phyloP scores from a whole-genome alignment of 805 yeast genomes.

The Clavispora carvajalis region DNA sequence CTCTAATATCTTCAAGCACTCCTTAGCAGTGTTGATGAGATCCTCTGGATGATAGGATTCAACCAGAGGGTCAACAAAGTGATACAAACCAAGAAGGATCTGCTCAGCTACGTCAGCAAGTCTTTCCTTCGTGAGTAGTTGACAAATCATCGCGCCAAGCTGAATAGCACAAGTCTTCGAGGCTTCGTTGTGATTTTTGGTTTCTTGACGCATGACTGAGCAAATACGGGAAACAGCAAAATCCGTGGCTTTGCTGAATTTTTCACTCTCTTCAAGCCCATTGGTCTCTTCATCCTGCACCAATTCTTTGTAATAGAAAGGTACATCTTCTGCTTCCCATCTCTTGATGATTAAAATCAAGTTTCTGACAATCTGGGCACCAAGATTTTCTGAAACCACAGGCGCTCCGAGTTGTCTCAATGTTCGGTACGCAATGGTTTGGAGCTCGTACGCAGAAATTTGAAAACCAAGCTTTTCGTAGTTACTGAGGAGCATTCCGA shows the following conservation, averaged over 20 bases:
- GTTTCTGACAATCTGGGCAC: slow-evolving; percentile 61
- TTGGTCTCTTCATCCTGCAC: slow-evolving; percentile 19
- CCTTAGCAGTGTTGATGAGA: slow-evolving; percentile 48
- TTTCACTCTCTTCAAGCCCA: not conserved
- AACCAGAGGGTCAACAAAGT: slow-evolving; percentile 44
- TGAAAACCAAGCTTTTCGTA: slow-evolving; percentile 30
- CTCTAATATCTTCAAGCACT: slow-evolving; percentile 65
- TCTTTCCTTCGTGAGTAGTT: slow-evolving; percentile 41
- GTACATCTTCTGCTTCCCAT: slow-evolving; percentile 51
- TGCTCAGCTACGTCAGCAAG: slow-evolving; percentile 41
- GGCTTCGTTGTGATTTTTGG: slow-evolving; percentile 43
- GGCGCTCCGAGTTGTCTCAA: slow-evolving; percentile 85
- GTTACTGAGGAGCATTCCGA: slow-evolving; percentile 47
- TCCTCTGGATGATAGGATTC: slow-evolving; percentile 46
- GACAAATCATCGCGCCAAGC: slow-evolving; percentile 58
- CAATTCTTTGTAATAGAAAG: slow-evolving; percentile 20
- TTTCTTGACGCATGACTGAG: slow-evolving; percentile 60
- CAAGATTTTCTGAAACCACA: slow-evolving; percentile 55
- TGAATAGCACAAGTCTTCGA: slow-evolving; percentile 70
- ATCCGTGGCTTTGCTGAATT: slow-evolving; percentile 39
- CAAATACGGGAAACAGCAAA: slow-evolving; percentile 64
- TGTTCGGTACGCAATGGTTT: slow-evolving; percentile 59
- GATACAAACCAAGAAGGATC: slow-evolving; percentile 50
- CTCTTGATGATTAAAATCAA: slow-evolving; percentile 52
- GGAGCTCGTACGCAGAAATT: slow-evolving; percentile 44